Base-by-base conservation (phyloP, 768 basidiomycete genomes). In the Goffeauzyma gilvescens region DNA sequence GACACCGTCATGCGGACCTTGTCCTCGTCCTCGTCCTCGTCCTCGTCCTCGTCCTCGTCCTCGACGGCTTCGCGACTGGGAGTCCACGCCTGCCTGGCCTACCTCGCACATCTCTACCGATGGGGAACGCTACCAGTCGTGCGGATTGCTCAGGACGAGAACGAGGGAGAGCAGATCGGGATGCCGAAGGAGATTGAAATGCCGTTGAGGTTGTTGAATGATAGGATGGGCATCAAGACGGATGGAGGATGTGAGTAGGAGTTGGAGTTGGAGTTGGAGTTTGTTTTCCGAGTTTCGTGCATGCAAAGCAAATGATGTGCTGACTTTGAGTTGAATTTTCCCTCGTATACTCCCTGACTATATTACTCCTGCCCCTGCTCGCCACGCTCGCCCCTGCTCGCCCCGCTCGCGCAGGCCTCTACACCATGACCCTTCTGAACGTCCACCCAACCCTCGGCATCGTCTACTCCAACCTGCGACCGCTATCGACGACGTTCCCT, bases 361-460 rank as follows among this genome's bases (percentile, higher is more conserved):
- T 17, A 14, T 18, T 8, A 14, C 33, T 9, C 33, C 17, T 35
- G 17, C 33, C 20, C 20, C 33, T n/a, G n/a, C n/a, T n/a, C n/a
- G n/a, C n/a, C n/a, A n/a, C n/a, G n/a, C 9, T 18, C 33, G 8
- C 33, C 33, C 33, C 33, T 35, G 9, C 33, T 18, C 17, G 9
- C 33, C 33, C 33, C 9, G 9, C 34, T 5, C 20, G 9, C 21
- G 13, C 27, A 45, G 45, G 45, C 40, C 40, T 46, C 9, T 42
- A 41, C 14, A 46, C 39, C 7, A 46, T 46, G 45, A 46, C 45
- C 22, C 45, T 46, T 14, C 45, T 46, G 39, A 46, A 46, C 24
- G 26, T 41, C 27, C 23, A 41, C 34, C 22, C 25, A 2, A 23
- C 39, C 13, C 3, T 21, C 10, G 45, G 40, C 22, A 41, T 46